Evolutionary conservation across 805 yeast species (phyloP), one percentile per base, ranked within the genome.

Genomic region (Candida odintsovae): DNA sequence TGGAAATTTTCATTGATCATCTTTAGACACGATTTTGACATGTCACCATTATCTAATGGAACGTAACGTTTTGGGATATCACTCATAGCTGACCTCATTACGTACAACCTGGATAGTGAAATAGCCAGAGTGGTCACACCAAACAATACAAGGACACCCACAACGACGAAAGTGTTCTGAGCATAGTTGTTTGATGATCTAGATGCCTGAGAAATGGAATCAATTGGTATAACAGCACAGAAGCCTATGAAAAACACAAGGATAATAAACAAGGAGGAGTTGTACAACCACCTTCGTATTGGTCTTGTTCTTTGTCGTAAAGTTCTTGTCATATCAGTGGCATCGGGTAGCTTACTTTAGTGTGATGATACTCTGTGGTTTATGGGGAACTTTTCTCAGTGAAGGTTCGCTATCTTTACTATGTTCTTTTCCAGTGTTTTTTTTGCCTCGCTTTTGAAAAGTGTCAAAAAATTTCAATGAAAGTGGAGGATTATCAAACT

Each of bases 61-160:
- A 90, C 72, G 62, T 88, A 89, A 19, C 78, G 68, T 50, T 84
- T 77, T 0, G 97, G 97, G 18, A 90, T 86, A 53, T 85, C 94
- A 48, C 79, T 77, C 50, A 90, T 58, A 42, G 82, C 69, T 44
- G 78, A 72, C 47, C 83, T 72, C 46, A 76, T 71, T 21, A 76
- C 72, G 46, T 81, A 68, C 8, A 88, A 67, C 46, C 98, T 72
- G 35, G 78, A 67, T 19, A 84, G 65, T 52, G 80, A 78, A 18
- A 86, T 61, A 1, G 78, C 50, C 0, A 81, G 51, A 4, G 80
- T 65, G 7, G 75, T 54, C 0, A 83, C 48, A 1, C 80, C 68
- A 51, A 86, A 80, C 1, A 79, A 65, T 3, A 81, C 87, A 56
- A 86, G 73, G 7, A 85, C 88, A 40, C 81, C 77, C 8, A 86